Conservation (phyloP, 805 yeast genomes). For the Wickerhamiella qilinensis region DNA sequence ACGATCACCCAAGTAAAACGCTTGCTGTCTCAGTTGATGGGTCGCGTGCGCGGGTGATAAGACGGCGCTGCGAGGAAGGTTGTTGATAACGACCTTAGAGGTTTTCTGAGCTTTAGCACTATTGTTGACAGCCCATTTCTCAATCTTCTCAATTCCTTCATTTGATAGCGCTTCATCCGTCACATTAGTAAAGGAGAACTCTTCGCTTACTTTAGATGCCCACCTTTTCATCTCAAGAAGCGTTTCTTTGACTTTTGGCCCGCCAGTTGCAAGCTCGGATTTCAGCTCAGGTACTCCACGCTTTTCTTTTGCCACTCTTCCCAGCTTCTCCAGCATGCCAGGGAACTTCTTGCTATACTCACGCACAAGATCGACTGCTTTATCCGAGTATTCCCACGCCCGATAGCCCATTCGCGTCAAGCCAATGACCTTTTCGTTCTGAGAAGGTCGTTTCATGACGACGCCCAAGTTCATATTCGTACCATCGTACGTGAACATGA, state of each 20-base stretch:
- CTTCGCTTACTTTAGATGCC: constrained; percentile 30
- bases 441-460: constrained; percentile 66
- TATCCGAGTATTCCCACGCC: constrained; percentile 72
- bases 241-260: constrained; percentile 18
- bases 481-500: constrained; percentile 37
- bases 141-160: constrained; percentile 50
- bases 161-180: constrained; percentile 67
- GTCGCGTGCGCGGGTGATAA: constrained; percentile 60
- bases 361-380: constrained; percentile 50
- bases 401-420: constrained; percentile 49
- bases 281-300: constrained; percentile 14
- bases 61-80: constrained; percentile 74
- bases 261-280: constrained; percentile 4
- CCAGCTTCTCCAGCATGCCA: constrained; percentile 33
- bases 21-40: constrained; percentile 55
- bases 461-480: constrained; percentile 59
- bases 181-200: constrained; percentile 46
- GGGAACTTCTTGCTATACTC: constrained; percentile 52
- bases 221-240: constrained; percentile 27
- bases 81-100: constrained; percentile 44
- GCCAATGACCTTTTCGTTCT: constrained; percentile 73
- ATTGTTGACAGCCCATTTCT: constrained; percentile 33
- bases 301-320: constrained; percentile 1
- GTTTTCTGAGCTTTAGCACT: constrained; percentile 30
- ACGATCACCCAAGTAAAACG: constrained; percentile 76